A percentile compares a stretch with the other conserved stretches of the same genome.
These are phyloP conservation scores for Aspergillus nidulans DNA, from an alignment of 495 filamentous ascomycete species.

Conservation along the genomic window DNA sequence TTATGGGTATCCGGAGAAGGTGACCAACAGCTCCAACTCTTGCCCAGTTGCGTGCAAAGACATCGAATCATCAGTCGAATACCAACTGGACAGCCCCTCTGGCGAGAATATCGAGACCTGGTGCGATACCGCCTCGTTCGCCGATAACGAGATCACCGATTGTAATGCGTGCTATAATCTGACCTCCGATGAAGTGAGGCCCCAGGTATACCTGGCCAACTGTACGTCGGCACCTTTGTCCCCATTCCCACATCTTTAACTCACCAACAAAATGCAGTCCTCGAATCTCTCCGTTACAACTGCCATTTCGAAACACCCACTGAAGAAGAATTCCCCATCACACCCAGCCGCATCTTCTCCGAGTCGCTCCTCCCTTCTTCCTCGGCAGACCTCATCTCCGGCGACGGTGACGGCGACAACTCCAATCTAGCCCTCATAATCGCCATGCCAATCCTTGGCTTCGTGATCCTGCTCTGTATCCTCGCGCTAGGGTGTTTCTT, in stretches of 20 bases:
- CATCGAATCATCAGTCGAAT: conserved; percentile 32
- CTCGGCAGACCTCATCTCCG: conserved; percentile 25
- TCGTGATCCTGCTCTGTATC: conserved; percentile 9
- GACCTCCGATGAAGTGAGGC: conserved; percentile 15
- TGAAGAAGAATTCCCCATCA: conserved; percentile 36
- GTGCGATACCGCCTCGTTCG: conserved; percentile 33
- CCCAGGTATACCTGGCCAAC: conserved; percentile 45
- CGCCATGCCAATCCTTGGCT: conserved; percentile 38
- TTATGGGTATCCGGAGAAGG: conserved; percentile 34
- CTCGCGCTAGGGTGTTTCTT: conserved; percentile 13
- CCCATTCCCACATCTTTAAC: not conserved
- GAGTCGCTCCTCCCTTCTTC: conserved; percentile 35
- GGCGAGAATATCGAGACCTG: conserved; percentile 29
- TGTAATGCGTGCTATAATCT: conserved; percentile 47
- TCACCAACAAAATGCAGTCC: conserved; percentile 28
- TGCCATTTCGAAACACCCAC: conserved; percentile 40
- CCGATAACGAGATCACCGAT: conserved; percentile 36
- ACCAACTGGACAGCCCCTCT: conserved; percentile 26
- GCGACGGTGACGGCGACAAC: conserved; percentile 25
- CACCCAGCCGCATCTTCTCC: conserved; percentile 42
- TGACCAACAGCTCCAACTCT: conserved; percentile 36
- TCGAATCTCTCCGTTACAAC: conserved; percentile 47
- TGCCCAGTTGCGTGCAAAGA: conserved; percentile 41
- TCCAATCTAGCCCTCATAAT: conserved; percentile 45
- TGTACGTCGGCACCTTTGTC: conserved; percentile 31